Conservation (phyloP, 2,329 filamentous ascomycete genomes). For the Paraphoma chrysanthemicola region DNA sequence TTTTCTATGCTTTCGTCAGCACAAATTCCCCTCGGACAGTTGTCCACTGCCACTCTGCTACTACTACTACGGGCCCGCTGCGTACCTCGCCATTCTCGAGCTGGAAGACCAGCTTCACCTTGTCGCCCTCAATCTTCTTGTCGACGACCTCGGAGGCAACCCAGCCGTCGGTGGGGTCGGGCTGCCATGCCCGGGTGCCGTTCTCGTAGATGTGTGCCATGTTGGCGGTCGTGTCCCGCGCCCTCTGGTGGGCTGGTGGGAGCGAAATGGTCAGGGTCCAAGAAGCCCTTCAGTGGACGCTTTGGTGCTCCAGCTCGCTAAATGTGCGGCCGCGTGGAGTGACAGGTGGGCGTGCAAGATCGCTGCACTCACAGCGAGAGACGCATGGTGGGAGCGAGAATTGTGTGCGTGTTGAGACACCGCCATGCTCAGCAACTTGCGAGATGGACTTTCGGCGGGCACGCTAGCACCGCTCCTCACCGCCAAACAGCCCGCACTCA, state of each 20-base stretch:
- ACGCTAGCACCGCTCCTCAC: slow-evolving; percentile 26
- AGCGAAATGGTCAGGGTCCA: slow-evolving; percentile 33
- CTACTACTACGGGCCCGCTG: background rate
- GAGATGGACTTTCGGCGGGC: slow-evolving; percentile 27
- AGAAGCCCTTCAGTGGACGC: slow-evolving; percentile 23
- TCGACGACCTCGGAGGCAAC: slow-evolving; percentile 92
- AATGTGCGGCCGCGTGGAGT: slow-evolving; percentile 20
- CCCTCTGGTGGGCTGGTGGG: slow-evolving; percentile 19
- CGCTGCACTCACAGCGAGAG: slow-evolving; percentile 38
- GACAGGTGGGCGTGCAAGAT: slow-evolving; percentile 26
- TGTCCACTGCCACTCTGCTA: background rate
- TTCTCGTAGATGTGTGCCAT: slow-evolving; percentile 97
- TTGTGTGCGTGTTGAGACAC: slow-evolving; percentile 2
- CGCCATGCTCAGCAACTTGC: slow-evolving; percentile 4
- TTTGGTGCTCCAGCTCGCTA: slow-evolving; percentile 28
- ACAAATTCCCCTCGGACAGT: background rate
- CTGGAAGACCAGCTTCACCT: slow-evolving; percentile 85
- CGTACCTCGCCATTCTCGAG: slow-evolving; percentile 90
- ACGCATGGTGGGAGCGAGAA: slow-evolving; percentile 22
- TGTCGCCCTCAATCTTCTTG: slow-evolving; percentile 83
- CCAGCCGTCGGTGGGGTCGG: slow-evolving; percentile 95
- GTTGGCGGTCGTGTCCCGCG: slow-evolving; percentile 35
- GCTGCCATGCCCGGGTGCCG: slow-evolving; percentile 97
- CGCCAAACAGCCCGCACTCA: slow-evolving; percentile 26
- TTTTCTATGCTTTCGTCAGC: slow-evolving; percentile 64